Base-by-base conservation (phyloP, 257 asterid genomes). In the Solanum sejunctum region DNA sequence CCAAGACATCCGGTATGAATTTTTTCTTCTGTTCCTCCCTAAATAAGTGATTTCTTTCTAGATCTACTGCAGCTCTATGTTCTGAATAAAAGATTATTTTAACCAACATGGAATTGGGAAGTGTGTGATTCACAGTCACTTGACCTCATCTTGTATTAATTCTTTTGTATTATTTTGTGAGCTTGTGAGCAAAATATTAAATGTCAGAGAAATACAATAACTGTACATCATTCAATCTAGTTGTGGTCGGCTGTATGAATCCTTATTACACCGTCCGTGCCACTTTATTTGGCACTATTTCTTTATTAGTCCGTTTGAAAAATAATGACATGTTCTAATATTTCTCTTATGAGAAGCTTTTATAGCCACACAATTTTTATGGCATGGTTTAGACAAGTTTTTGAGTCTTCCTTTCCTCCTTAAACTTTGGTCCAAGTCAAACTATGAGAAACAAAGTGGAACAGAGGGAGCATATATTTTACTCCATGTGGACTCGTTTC, bases 1-100 rank as follows among this genome's bases (percentile, higher is more conserved):
- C 99, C 99, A 85, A 93, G 98, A 85, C 99, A 94, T 86, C 97
- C 98, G 17, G 99, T 96, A 87, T 86, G 95, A 87, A 80, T 20
- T 6, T 52, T 55, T 71, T 51, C 51, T 41, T 41, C 5, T 4
- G 9, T 17, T 78, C 83, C 82, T 77, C 58, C 82, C 23, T 52
- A 26, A 26, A 26, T 17, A 78, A 78, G 45, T 78, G 64, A 5
- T 78, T 78, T 78, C 26, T 52, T 26, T 15, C 63, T 52, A 52
- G 17, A 26, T 18, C 61, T 77, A 78, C 64, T 26, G 61, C 45
- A 75, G 60, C 11, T 23, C 12, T 45, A 60, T 47, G 13, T 75
- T 49, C 49, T 78, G 18, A 15, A 23, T 78, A 78, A 26, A 78
- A 52, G 15, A 51, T 16, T 57, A 77, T 10, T 17, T 17, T 78